These are phyloP conservation scores for Astragalus glycyphyllos DNA, from an alignment of 306 rosid genomes.

Conservation along the genomic window DNA sequence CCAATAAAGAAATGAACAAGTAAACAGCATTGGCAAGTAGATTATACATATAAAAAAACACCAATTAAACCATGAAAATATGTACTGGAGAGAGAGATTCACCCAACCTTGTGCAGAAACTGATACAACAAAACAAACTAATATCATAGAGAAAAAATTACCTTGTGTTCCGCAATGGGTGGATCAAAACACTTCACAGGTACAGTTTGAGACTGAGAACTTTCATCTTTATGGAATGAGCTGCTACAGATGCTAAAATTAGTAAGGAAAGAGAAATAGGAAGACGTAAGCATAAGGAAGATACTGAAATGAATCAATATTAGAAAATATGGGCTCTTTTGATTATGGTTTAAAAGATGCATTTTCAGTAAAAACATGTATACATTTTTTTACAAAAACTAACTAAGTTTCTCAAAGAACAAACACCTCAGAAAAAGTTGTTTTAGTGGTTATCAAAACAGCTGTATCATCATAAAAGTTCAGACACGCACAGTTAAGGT, in stretches of 20 bases:
- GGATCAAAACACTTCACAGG: slow-evolving; percentile 66
- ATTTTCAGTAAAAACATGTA: background rate
- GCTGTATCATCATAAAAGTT: background rate
- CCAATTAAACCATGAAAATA: background rate
- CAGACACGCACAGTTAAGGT: background rate
- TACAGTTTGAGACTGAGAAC: slow-evolving; percentile 48
- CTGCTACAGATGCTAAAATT: slow-evolving; percentile 51
- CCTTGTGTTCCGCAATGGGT: slow-evolving; percentile 66
- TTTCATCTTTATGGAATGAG: slow-evolving; percentile 68
- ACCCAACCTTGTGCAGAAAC: background rate
- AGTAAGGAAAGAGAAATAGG: background rate
- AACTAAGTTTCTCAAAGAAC: slow-evolving; percentile 3
- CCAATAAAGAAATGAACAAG: slow-evolving; percentile 5
- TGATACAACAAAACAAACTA: background rate
- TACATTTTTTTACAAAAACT: background rate
- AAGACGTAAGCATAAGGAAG: background rate
- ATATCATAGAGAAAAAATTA: slow-evolving; percentile 30
- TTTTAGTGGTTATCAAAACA: background rate
- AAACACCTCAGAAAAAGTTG: slow-evolving; percentile 4
- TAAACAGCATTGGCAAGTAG: slow-evolving; percentile 18
- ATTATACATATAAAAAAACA: background rate
- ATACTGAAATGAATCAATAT: slow-evolving; percentile 6
- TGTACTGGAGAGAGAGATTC: background rate
- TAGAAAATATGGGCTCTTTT: background rate
- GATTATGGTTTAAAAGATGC: background rate